A percentile compares a stretch with the other conserved stretches of the same genome.
These are phyloP conservation scores for Psilocybe sp. DNA, from an alignment of 768 basidiomycete genomes.

Conservation along the genomic window DNA sequence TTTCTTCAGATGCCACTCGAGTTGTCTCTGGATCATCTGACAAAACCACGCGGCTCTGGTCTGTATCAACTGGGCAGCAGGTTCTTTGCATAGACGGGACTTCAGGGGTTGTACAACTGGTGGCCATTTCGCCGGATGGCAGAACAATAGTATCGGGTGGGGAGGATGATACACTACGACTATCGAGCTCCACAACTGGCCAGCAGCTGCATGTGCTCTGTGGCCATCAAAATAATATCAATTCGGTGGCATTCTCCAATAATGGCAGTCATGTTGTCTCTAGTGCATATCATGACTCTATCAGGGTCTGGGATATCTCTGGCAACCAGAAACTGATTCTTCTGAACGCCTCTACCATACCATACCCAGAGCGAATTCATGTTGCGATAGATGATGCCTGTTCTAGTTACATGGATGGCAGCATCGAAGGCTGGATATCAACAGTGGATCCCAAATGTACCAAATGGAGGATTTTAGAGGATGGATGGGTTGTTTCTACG, in stretches of 20 bases:
- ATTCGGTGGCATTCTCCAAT: constrained; percentile 1
- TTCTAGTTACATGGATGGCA: no score
- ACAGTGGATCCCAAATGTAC: no score
- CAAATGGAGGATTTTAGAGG: no score
- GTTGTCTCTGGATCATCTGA: constrained; percentile 37
- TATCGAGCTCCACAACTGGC: neutral
- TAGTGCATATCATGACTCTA: neutral
- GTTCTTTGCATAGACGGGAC: neutral
- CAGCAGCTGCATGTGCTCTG: neutral
- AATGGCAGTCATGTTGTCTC: constrained; percentile 1
- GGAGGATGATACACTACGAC: neutral
- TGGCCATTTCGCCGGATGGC: constrained; percentile 5
- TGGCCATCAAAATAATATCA: neutral
- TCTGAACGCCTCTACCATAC: no score
- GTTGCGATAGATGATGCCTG: no score
- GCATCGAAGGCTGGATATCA: no score
- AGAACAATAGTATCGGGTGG: neutral
- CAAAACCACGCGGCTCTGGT: constrained; percentile 32
- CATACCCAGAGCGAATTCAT: no score
- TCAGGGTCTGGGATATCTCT: constrained; percentile 2
- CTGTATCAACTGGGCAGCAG: constrained; percentile 8
- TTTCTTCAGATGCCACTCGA: constrained; percentile 17
- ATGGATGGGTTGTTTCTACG: no score
- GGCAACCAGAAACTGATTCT: no score
- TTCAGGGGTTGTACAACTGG: neutral